Conservation (phyloP, 1,139 yeast genomes). For the Magnusiomyces tetraspermus region DNA sequence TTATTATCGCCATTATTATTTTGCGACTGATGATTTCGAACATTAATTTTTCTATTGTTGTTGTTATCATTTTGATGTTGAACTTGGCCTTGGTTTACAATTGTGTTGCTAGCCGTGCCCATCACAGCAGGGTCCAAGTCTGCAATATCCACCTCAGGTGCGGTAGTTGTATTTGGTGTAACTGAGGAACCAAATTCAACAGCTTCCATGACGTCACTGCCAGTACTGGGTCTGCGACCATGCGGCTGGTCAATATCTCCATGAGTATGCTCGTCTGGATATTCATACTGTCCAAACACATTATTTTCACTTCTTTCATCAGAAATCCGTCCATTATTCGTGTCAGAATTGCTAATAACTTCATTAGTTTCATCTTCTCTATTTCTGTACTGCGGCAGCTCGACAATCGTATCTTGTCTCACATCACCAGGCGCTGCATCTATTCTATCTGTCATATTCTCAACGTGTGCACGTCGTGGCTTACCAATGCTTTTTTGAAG, state of each 20-base stretch:
- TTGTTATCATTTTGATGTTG: too few relatives aligned
- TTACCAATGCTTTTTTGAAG: conserved; percentile 34
- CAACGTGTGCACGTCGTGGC: conserved; percentile 24
- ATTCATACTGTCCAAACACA: not conserved
- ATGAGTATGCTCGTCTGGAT: not conserved
- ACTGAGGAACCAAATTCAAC: not conserved
- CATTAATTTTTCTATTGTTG: too few relatives aligned
- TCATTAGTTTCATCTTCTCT: too few relatives aligned
- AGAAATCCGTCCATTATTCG: too few relatives aligned
- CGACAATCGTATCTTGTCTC: not conserved
- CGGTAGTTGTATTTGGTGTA: too few relatives aligned
- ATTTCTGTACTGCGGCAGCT: not conserved
- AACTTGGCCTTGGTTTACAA: not conserved
- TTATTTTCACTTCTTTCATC: too few relatives aligned
- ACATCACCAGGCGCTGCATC: not conserved
- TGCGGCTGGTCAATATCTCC: conserved; percentile 2
- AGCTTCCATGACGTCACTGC: not conserved
- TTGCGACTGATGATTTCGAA: too few relatives aligned
- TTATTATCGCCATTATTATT: too few relatives aligned
- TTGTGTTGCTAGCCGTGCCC: too few relatives aligned
- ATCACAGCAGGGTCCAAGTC: not conserved
- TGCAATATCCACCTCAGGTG: not conserved
- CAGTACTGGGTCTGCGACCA: not conserved
- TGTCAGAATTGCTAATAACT: too few relatives aligned
- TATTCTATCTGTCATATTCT: conserved; percentile 8